phyloP scores from a whole-genome alignment of 202 grass and related monocot species.

The Saccharum hybrid region DNA sequence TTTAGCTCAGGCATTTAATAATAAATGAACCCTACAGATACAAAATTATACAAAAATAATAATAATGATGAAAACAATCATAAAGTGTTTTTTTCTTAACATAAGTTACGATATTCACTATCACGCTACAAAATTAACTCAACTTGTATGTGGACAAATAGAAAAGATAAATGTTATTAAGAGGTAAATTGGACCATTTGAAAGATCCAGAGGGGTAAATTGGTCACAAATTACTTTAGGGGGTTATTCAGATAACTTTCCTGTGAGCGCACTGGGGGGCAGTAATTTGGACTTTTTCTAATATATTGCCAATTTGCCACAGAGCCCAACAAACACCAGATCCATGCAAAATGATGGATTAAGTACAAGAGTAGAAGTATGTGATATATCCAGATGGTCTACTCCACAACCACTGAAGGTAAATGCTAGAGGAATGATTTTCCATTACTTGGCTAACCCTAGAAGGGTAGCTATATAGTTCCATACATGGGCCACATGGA shows the following conservation, averaged over 20 bases:
- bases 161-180: neutral
- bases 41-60: neutral
- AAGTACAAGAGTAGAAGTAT: neutral
- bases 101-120: neutral
- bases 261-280: neutral
- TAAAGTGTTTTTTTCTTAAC: neutral
- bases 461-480: too few relatives aligned
- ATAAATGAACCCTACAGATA: neutral
- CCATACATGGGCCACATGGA: too few relatives aligned
- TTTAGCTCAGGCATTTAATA: neutral
- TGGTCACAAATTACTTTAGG: neutral
- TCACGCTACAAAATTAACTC: neutral
- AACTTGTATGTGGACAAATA: neutral
- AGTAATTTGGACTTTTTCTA: neutral
- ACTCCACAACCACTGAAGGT: neutral
- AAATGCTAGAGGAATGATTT: too few relatives aligned
- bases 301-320: constrained; percentile 1
- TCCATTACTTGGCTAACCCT: too few relatives aligned
- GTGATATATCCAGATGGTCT: constrained; percentile 15
- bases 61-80: neutral
- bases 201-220: neutral
- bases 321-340: constrained; percentile 7
- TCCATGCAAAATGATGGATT: constrained; percentile 21
- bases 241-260: neutral
- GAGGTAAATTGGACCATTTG: too few relatives aligned